Evolutionary conservation across 352 stramenopile genomes (phyloP).

Genomic region (Phytophthora fragariaefolia): DNA sequence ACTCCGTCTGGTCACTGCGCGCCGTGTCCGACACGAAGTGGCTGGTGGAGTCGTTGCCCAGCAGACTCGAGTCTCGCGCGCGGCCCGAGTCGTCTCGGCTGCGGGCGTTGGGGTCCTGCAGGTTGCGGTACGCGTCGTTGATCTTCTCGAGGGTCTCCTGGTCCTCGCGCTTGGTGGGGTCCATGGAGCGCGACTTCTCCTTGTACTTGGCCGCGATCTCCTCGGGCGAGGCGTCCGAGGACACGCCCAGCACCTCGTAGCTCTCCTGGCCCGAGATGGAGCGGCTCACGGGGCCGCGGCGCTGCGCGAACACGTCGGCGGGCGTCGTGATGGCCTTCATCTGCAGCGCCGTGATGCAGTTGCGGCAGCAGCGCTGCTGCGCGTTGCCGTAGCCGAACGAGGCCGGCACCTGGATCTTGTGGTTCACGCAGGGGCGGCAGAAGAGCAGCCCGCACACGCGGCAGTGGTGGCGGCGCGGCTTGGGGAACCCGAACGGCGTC

Average conservation of each 20-base stretch:
- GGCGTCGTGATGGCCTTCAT: constrained; percentile 90
- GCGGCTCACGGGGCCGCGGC: constrained; percentile 62
- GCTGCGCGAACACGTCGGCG: constrained; percentile 85
- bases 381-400: constrained; percentile 85
- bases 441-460: constrained; percentile 86
- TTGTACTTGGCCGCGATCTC: constrained; percentile 86
- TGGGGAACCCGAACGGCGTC: constrained; percentile 79
- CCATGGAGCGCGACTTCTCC: constrained; percentile 68
- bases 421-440: constrained; percentile 80
- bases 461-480: constrained; percentile 85
- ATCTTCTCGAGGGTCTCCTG: constrained; percentile 80
- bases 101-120: constrained; percentile 66
- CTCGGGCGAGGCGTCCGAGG: constrained; percentile 66
- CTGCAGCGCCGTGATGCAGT: constrained; percentile 83
- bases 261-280: constrained; percentile 44
- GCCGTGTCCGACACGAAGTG: constrained; percentile 78
- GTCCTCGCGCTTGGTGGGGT: constrained; percentile 66
- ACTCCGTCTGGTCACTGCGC: constrained; percentile 87
- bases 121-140: constrained; percentile 78
- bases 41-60: constrained; percentile 36
- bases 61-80: constrained; percentile 61
- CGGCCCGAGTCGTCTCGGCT: constrained; percentile 68
- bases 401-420: constrained; percentile 82
- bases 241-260: constrained; percentile 79
- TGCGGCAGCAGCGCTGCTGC: constrained; percentile 80